Evolutionary conservation across 441 rosid species (phyloP).

Genomic region (Erodium trifolium): DNA sequence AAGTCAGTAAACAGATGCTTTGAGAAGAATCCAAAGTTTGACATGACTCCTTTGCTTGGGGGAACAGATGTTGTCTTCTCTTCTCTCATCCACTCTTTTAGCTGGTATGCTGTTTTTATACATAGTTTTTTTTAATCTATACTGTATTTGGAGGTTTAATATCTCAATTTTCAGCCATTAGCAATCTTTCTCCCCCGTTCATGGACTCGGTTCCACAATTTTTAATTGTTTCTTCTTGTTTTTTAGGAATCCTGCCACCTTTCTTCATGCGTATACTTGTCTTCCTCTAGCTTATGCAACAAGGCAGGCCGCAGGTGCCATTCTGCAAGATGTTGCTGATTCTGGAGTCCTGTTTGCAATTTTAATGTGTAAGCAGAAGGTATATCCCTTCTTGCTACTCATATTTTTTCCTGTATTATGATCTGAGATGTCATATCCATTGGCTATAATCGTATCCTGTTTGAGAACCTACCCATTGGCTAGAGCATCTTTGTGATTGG

Average conservation of each 20-base stretch:
- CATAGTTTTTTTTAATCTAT: not conserved
- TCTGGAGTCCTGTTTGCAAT: slow-evolving; percentile 90
- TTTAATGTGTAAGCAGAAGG: slow-evolving; percentile 91
- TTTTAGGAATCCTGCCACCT: slow-evolving; percentile 81
- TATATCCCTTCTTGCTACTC: slow-evolving; percentile 19
- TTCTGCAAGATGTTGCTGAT: slow-evolving; percentile 90
- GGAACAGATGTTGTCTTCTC: slow-evolving; percentile 98
- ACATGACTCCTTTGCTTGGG: slow-evolving; percentile 93
- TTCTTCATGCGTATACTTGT: slow-evolving; percentile 96
- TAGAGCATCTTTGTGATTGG: slow-evolving; percentile 17
- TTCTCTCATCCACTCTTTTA: slow-evolving; percentile 85
- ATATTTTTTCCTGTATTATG: not conserved
- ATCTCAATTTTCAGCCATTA: slow-evolving; percentile 1
- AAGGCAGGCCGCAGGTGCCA: slow-evolving; percentile 87
- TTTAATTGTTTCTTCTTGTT: not conserved
- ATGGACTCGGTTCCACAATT: slow-evolving; percentile 7
- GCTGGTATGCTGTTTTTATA: slow-evolving; percentile 52
- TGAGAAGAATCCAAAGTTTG: slow-evolving; percentile 92
- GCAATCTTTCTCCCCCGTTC: not conserved
- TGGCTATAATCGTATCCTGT: not conserved
- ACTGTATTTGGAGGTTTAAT: too few species aligned
- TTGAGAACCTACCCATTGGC: slow-evolving; percentile 11
- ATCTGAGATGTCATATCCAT: not conserved
- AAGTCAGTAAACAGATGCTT: slow-evolving; percentile 92
- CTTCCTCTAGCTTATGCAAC: slow-evolving; percentile 85